Percentiles rank a stretch among this genome's conserved stretches.
These are phyloP conservation scores for Candida multigemmis DNA, from an alignment of 805 yeast genomes.

Conservation along the genomic window DNA sequence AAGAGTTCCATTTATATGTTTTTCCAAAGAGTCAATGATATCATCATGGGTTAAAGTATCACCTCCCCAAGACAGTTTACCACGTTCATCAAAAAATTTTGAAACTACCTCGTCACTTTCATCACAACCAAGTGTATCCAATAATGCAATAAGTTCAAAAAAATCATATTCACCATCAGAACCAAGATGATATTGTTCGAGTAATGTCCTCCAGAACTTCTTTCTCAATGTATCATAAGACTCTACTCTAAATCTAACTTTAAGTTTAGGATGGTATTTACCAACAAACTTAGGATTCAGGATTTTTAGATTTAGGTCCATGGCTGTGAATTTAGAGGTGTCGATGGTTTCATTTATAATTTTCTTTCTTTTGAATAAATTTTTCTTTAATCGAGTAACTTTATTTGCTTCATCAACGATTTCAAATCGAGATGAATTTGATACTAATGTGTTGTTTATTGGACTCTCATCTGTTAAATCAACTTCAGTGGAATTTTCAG, in stretches of 20 bases:
- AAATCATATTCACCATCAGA: conserved; percentile 39
- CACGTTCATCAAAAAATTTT: conserved; percentile 38
- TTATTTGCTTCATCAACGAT: conserved; percentile 5
- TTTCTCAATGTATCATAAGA: conserved; percentile 57
- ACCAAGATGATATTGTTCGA: conserved; percentile 42
- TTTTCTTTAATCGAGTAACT: too few relatives aligned
- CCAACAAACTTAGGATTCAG: conserved; percentile 23
- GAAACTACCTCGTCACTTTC: conserved; percentile 46
- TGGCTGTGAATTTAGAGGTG: conserved; percentile 32
- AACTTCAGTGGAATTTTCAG: too few relatives aligned
- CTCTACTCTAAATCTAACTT: conserved; percentile 54
- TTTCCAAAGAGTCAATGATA: conserved; percentile 39
- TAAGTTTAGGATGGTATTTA: conserved; percentile 43
- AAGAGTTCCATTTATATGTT: conserved; percentile 15
- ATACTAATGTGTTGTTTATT: too few relatives aligned
- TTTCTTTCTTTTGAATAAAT: conserved; percentile 5
- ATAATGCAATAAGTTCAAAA: conserved; percentile 53
- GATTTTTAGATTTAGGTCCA: conserved; percentile 25
- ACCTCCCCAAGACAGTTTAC: conserved; percentile 45
- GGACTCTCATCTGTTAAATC: too few relatives aligned
- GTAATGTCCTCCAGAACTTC: conserved; percentile 60
- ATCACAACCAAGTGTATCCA: conserved; percentile 53
- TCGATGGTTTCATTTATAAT: conserved; percentile 23
- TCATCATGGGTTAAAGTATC: conserved; percentile 38
- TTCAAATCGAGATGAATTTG: too few relatives aligned